phyloP scores from a whole-genome alignment of 352 stramenopile genomes.

The Phytophthora podocarpi region DNA sequence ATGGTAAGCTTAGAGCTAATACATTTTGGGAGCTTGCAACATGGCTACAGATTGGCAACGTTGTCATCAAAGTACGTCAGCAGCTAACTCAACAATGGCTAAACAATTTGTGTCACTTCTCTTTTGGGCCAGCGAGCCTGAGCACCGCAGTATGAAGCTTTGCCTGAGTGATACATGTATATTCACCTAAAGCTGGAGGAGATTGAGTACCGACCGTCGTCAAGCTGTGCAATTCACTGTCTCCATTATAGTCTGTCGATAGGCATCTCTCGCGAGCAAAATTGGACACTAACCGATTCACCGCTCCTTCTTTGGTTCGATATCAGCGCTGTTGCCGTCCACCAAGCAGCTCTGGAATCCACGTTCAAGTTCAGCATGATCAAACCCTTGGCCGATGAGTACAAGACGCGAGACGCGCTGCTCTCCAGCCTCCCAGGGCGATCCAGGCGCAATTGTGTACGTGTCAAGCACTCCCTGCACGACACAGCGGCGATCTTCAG shows the following conservation, averaged over 20 bases:
- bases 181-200: conserved; percentile 13
- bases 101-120: no score
- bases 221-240: not conserved
- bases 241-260: not conserved
- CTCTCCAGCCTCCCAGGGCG: conserved; percentile 39
- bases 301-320: conserved; percentile 43
- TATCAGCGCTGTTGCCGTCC: not conserved
- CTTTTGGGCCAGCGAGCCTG: no score
- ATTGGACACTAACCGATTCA: conserved; percentile 8
- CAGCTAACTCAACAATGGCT: no score
- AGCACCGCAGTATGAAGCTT: no score
- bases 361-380: conserved; percentile 44
- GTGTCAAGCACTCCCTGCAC: conserved; percentile 77
- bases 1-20: no score
- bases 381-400: conserved; percentile 65
- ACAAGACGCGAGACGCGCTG: conserved; percentile 57
- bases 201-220: not conserved
- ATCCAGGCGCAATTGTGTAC: conserved; percentile 70
- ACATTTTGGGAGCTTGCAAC: no score
- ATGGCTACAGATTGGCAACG: conserved; percentile 2
- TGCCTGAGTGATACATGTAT: no score
- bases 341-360: conserved; percentile 56
- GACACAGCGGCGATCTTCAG: conserved; percentile 48
- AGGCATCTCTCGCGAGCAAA: conserved; percentile 15
- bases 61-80: no score